These are phyloP conservation scores for Leccinum boreale DNA, from an alignment of 768 basidiomycete genomes.

Conservation along the genomic window DNA sequence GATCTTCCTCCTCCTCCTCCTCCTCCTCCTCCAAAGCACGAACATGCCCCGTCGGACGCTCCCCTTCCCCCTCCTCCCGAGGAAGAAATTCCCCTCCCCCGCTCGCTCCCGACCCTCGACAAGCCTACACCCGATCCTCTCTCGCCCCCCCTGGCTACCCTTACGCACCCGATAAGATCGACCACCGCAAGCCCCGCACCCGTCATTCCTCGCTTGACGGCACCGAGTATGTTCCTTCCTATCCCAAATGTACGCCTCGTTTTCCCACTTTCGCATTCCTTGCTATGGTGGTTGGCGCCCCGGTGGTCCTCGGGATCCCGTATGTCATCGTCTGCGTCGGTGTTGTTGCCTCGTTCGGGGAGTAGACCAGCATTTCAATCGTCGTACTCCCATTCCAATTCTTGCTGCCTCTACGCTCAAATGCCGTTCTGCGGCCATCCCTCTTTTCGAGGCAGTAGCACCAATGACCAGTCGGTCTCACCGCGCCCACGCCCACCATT, in stretches of 20 bases:
- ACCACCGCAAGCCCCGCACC: constrained; percentile 14
- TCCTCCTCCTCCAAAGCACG: background rate
- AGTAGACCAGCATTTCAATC: background rate
- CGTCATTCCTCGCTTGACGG: constrained; percentile 62
- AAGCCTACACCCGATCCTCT: constrained; percentile 50
- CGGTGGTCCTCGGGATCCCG: constrained; percentile 31
- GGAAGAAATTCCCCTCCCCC: constrained; percentile 41
- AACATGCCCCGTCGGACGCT: background rate
- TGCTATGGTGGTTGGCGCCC: constrained; percentile 57
- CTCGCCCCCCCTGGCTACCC: constrained; percentile 28
- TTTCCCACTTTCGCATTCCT: constrained; percentile 43
- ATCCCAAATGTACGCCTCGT: constrained; percentile 77
- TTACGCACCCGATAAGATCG: constrained; percentile 30
- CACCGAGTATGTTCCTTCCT: constrained; percentile 82
- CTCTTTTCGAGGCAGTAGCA: constrained; percentile 3
- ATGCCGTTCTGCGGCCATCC: background rate
- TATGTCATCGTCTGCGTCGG: constrained; percentile 38
- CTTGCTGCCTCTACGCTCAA: constrained; percentile 6
- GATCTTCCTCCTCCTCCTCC: background rate
- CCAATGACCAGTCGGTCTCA: constrained; percentile 2
- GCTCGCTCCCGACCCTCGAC: constrained; percentile 35
- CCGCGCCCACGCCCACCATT: background rate
- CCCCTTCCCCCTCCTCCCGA: background rate
- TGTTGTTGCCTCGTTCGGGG: constrained; percentile 25
- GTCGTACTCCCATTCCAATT: constrained; percentile 2